Conservation (phyloP, 257 asterid species). For the Fraxinus cuspidata region DNA sequence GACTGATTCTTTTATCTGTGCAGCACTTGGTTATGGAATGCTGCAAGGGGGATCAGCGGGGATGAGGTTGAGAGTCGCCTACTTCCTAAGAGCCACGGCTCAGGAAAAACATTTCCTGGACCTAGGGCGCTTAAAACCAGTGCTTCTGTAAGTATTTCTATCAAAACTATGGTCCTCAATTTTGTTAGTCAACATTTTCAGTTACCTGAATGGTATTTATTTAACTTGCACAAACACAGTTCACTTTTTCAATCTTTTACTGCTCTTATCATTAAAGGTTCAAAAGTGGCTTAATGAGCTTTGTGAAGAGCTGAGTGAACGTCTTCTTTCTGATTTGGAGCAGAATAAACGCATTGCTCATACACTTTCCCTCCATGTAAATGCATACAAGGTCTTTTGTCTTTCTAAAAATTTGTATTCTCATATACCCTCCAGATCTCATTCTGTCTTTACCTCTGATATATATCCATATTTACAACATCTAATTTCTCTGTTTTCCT, state of each 20-base stretch:
- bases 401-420: not conserved
- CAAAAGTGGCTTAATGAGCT: slow-evolving; percentile 85
- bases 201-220: slow-evolving; percentile 3
- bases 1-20: slow-evolving; percentile 21
- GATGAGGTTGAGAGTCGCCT: slow-evolving; percentile 95
- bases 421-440: not conserved
- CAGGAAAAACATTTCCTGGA: slow-evolving; percentile 98
- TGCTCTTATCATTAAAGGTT: slow-evolving; percentile 50
- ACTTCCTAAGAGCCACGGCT: slow-evolving; percentile 95
- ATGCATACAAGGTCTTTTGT: slow-evolving; percentile 72
- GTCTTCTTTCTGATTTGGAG: slow-evolving; percentile 82
- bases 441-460: slow-evolving; percentile 17
- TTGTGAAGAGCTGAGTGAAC: slow-evolving; percentile 86
- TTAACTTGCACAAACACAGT: not conserved
- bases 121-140: slow-evolving; percentile 72
- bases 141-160: slow-evolving; percentile 49
- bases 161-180: slow-evolving; percentile 19
- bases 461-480: slow-evolving; percentile 17
- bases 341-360: slow-evolving; percentile 91
- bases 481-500: not conserved
- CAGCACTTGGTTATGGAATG: slow-evolving; percentile 95
- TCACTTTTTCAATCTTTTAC: slow-evolving; percentile 21
- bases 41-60: slow-evolving; percentile 83
- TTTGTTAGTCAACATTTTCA: slow-evolving; percentile 12
- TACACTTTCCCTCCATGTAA: slow-evolving; percentile 82